Evolutionary conservation across 2,329 filamentous ascomycete genomes (phyloP).

Genomic region (Fulvia fulva): DNA sequence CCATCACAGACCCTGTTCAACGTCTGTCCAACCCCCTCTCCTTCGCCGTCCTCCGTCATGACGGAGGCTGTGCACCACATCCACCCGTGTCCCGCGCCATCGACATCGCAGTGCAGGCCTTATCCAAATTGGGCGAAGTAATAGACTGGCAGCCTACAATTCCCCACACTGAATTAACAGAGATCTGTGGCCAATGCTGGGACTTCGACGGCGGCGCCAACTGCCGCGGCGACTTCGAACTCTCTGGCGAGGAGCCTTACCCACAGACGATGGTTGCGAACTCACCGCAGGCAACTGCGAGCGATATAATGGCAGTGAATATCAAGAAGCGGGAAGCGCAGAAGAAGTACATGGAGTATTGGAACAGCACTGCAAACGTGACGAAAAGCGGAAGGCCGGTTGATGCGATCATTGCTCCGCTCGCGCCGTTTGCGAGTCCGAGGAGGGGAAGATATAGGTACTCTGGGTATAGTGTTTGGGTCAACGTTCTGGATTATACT

Average conservation of each 20-base stretch:
- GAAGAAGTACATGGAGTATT: slow-evolving; percentile 60
- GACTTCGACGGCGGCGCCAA: slow-evolving; percentile 51
- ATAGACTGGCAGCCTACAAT: slow-evolving; percentile 56
- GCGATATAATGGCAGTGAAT: slow-evolving; percentile 47
- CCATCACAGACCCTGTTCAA: slow-evolving; percentile 29
- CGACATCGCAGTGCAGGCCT: slow-evolving; percentile 46
- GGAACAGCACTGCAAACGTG: slow-evolving; percentile 53
- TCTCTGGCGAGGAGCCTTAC: slow-evolving; percentile 54
- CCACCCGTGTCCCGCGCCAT: slow-evolving; percentile 57
- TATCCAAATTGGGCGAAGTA: slow-evolving; percentile 52
- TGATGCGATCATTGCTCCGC: slow-evolving; percentile 52
- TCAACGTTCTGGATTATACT: slow-evolving; percentile 58
- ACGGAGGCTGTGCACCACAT: slow-evolving; percentile 50
- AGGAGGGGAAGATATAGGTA: slow-evolving; percentile 47
- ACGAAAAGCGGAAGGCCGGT: slow-evolving; percentile 48
- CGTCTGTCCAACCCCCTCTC: slow-evolving; percentile 38
- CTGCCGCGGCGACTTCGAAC: slow-evolving; percentile 46
- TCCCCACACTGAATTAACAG: slow-evolving; percentile 40
- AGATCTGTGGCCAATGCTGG: slow-evolving; percentile 38
- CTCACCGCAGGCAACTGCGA: slow-evolving; percentile 38
- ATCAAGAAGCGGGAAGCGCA: slow-evolving; percentile 53
- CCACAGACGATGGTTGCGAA: slow-evolving; percentile 42
- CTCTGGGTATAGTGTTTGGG: slow-evolving; percentile 42
- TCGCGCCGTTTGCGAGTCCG: slow-evolving; percentile 50
- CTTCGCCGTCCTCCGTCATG: slow-evolving; percentile 53